Conservation (phyloP, 1,139 yeast genomes). For the Arxiozyma heterogenica region DNA sequence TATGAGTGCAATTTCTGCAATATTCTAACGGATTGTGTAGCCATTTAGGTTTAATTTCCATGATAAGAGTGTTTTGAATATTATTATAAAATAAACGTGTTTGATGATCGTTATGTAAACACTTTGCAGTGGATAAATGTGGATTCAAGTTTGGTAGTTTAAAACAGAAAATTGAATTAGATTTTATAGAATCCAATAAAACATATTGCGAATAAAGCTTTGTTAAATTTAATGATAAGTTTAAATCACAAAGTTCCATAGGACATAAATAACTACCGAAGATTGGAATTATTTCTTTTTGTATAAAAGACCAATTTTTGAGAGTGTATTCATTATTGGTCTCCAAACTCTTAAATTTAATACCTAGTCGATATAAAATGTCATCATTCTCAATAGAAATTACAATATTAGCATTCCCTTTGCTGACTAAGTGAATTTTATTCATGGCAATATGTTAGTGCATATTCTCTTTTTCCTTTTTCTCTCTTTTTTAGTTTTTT, state of each 20-base stretch:
- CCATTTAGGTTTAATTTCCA: slow-evolving; percentile 32
- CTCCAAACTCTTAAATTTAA: slow-evolving; percentile 12
- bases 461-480: not conserved
- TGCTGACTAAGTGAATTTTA: slow-evolving; percentile 8
- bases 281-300: slow-evolving; percentile 8
- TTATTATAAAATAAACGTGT: slow-evolving; percentile 16
- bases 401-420: slow-evolving; percentile 24
- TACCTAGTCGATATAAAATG: slow-evolving; percentile 20
- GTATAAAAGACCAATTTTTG: slow-evolving; percentile 16
- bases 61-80: slow-evolving; percentile 4
- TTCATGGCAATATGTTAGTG: not conserved
- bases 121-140: not conserved
- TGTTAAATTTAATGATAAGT: slow-evolving; percentile 7
- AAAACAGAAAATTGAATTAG: slow-evolving; percentile 10
- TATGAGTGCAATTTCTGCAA: slow-evolving; percentile 29
- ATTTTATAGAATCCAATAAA: not conserved
- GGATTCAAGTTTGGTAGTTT: slow-evolving; percentile 17
- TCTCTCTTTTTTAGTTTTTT: not conserved
- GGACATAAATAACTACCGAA: slow-evolving; percentile 13
- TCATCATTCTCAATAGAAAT: slow-evolving; percentile 7
- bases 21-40: slow-evolving; percentile 13
- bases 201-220: not conserved
- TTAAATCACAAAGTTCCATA: slow-evolving; percentile 12
- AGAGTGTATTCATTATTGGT: slow-evolving; percentile 19
- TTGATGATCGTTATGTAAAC: slow-evolving; percentile 20